These are phyloP conservation scores for Lathyrus sativus DNA, from an alignment of 306 rosid species.

Conservation along the genomic window DNA sequence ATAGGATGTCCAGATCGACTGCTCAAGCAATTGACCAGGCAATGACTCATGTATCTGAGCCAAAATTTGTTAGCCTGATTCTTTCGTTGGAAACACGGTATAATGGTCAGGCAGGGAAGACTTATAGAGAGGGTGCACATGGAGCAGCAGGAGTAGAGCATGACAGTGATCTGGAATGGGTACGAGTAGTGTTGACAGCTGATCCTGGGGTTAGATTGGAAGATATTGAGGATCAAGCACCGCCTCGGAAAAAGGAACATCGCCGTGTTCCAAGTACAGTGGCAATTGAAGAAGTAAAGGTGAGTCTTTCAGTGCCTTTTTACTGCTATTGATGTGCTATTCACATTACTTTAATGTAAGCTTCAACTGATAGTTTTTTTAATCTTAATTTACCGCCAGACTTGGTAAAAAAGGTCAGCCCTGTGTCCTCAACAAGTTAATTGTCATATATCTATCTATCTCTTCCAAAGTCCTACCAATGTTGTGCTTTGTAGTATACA, in stretches of 20 bases:
- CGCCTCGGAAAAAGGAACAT: constrained; percentile 85
- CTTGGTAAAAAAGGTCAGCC: constrained; percentile 30
- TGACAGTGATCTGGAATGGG: constrained; percentile 76
- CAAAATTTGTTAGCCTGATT: constrained; percentile 66
- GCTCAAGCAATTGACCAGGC: constrained; percentile 99
- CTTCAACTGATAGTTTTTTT: constrained; percentile 23
- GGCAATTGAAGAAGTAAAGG: constrained; percentile 99
- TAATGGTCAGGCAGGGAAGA: constrained; percentile 45
- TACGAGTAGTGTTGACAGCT: constrained; percentile 76
- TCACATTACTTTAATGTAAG: constrained; percentile 30
- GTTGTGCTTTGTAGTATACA: not conserved
- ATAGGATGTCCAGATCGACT: constrained; percentile 96
- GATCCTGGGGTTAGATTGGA: constrained; percentile 88
- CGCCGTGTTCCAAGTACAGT: constrained; percentile 98
- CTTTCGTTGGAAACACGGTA: constrained; percentile 60
- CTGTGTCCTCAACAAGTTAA: constrained; percentile 11
- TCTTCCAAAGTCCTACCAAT: not conserved
- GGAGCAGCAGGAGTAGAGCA: constrained; percentile 47
- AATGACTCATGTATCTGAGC: constrained; percentile 78
- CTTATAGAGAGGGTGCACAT: constrained; percentile 34
- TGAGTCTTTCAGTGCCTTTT: constrained; percentile 45
- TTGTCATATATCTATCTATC: constrained; percentile 20
- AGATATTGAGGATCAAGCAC: constrained; percentile 79
- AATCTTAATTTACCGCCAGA: constrained; percentile 8
- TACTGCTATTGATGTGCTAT: constrained; percentile 25